These are phyloP conservation scores for Penicillium sp. DNA, from an alignment of 2,329 filamentous ascomycete genomes.

Conservation along the genomic window DNA sequence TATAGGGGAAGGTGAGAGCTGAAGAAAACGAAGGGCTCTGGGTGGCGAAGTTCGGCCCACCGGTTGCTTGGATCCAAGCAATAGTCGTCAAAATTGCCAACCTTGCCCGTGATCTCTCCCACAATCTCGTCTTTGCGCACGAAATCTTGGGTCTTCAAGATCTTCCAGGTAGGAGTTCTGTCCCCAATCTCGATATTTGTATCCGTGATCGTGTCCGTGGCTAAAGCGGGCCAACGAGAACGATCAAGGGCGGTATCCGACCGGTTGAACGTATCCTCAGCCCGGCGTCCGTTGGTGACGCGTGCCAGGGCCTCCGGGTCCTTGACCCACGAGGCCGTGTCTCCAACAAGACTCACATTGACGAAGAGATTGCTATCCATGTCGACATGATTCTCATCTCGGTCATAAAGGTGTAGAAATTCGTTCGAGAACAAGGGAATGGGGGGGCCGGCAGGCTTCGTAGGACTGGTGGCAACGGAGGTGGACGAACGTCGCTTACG, in stretches of 20 bases:
- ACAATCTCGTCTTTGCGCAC: conserved; percentile 56
- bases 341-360: conserved; percentile 70
- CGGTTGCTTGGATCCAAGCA: conserved; percentile 64
- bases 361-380: conserved; percentile 74
- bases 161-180: conserved; percentile 65
- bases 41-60: conserved; percentile 62
- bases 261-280: conserved; percentile 68
- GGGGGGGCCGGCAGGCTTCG: conserved; percentile 60
- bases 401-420: conserved; percentile 72
- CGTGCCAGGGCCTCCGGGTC: conserved; percentile 66
- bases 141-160: conserved; percentile 51
- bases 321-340: conserved; percentile 73
- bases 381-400: conserved; percentile 56
- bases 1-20: conserved; percentile 85
- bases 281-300: conserved; percentile 62
- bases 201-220: conserved; percentile 54
- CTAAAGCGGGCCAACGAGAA: conserved; percentile 52
- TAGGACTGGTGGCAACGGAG: conserved; percentile 68
- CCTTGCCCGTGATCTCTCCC: conserved; percentile 73
- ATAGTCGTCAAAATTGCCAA: conserved; percentile 71
- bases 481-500: conserved; percentile 59
- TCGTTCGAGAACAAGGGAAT: conserved; percentile 69
- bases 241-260: conserved; percentile 56
- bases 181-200: conserved; percentile 51
- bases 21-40: conserved; percentile 75